Evolutionary conservation across 176 grass and related monocot species (phyloP), one percentile per base, ranked within the genome.

Genomic region (Musa troglodytarum): DNA sequence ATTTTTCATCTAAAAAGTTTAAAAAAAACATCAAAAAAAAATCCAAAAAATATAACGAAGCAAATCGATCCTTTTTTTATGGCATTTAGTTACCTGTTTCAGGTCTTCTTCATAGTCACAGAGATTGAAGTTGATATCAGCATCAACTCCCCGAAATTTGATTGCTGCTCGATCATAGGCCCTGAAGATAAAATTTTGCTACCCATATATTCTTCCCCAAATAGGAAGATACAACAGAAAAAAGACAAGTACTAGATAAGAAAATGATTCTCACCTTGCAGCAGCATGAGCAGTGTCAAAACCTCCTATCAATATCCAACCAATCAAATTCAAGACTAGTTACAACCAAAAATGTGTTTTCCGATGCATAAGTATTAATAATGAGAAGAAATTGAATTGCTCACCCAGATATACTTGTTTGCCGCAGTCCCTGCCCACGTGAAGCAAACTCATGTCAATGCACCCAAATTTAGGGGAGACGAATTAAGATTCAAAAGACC

Each of bases 241-340:
- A 49, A 52, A 53, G 2, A 11, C 69, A 72, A 70, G 68, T 49
- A 70, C 17, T 15, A 19, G 20, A 49, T 6, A 50, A 49, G 17
- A 75, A 50, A 61, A 58, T 17, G 19, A 52, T 25, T 20, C n/a
- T 52, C 19, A 53, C 69, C 69, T 72, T 50, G 69, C 69, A 21
- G 69, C 69, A 72, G 69, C 69, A 23, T 72, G 69, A 72, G 69
- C 69, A 12, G 69, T 72, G 69, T 72, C 69, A 22, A 72, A 72
- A 22, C 69, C 69, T 53, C 69, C 69, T 72, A 52, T 15, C 51
- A 51, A 21, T 43, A 34, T n/a, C 54, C 54, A 59, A 75, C 25
- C 54, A 20, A 49, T 34, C 68, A 70, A 70, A 50, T 70, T 19
- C 49, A 20, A n/a, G 51, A 19, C 11, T 20, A 50, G 29, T 51